These are phyloP conservation scores for Casuarina cunninghamiana DNA, from an alignment of 306 rosid genomes.

Conservation along the genomic window DNA sequence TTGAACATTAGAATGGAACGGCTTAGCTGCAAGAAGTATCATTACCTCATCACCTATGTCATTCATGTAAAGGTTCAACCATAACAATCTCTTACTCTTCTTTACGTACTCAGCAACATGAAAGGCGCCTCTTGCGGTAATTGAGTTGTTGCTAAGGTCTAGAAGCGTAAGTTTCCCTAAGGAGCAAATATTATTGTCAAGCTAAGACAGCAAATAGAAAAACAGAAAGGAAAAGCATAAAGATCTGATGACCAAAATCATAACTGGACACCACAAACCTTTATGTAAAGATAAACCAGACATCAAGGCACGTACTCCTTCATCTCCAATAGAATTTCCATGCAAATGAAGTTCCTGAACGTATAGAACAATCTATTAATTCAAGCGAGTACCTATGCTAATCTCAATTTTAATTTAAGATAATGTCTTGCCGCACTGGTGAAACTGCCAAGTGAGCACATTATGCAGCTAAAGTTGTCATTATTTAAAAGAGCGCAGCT, in stretches of 20 bases:
- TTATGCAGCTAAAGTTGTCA: neutral
- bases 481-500: neutral
- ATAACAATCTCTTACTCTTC: conserved; percentile 69
- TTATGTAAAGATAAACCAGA: conserved; percentile 67
- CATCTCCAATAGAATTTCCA: conserved; percentile 96
- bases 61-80: conserved; percentile 92
- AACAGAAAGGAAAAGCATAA: conserved; percentile 12
- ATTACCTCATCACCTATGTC: conserved; percentile 96
- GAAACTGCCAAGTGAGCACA: neutral
- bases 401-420: neutral
- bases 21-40: conserved; percentile 17
- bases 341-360: conserved; percentile 89
- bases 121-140: conserved; percentile 79
- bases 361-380: conserved; percentile 8
- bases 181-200: conserved; percentile 38
- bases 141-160: conserved; percentile 86
- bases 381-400: neutral
- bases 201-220: conserved; percentile 16
- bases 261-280: conserved; percentile 51
- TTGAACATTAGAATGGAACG: conserved; percentile 14
- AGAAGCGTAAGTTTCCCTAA: conserved; percentile 75
- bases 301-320: conserved; percentile 81
- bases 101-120: conserved; percentile 76
- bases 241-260: conserved; percentile 19
- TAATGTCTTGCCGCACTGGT: neutral